Conservation (phyloP, 345 rosid genomes). For the Aquilaria sinensis region DNA sequence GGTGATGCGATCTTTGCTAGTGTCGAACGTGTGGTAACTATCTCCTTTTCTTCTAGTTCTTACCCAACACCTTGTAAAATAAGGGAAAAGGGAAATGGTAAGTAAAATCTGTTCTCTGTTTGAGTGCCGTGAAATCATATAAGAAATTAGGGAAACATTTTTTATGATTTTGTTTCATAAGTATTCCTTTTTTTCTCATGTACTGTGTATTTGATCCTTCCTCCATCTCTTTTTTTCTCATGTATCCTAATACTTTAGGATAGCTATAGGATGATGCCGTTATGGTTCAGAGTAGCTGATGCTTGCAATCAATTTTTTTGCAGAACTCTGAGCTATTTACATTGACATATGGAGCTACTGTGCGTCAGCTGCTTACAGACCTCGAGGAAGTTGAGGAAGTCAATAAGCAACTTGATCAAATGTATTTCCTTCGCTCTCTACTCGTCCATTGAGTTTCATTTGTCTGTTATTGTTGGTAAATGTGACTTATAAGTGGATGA, state of each 20-base stretch:
- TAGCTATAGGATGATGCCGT: neutral
- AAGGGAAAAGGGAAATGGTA: too few relatives aligned
- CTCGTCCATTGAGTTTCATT: neutral
- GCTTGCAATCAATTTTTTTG: conserved; percentile 10
- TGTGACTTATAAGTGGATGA: too few relatives aligned
- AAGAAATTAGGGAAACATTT: neutral
- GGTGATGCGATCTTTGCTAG: conserved; percentile 94
- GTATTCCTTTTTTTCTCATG: neutral
- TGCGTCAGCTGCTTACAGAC: conserved; percentile 87
- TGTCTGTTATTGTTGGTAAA: too few relatives aligned
- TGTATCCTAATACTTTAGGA: neutral
- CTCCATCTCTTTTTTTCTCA: too few relatives aligned
- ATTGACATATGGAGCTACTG: conserved; percentile 84
- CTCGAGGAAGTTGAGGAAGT: conserved; percentile 96
- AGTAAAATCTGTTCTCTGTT: neutral
- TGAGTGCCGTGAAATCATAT: neutral
- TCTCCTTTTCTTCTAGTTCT: neutral
- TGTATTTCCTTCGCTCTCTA: conserved; percentile 30
- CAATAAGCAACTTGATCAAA: conserved; percentile 70
- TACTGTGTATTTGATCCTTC: neutral
- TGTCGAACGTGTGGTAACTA: conserved; percentile 74
- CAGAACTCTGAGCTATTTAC: conserved; percentile 95
- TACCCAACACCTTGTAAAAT: too few relatives aligned
- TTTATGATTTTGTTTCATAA: neutral
- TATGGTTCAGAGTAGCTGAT: conserved; percentile 4